These are phyloP conservation scores for Penicillium macrosclerotiorum DNA, from an alignment of 495 filamentous ascomycete genomes.

Conservation along the genomic window DNA sequence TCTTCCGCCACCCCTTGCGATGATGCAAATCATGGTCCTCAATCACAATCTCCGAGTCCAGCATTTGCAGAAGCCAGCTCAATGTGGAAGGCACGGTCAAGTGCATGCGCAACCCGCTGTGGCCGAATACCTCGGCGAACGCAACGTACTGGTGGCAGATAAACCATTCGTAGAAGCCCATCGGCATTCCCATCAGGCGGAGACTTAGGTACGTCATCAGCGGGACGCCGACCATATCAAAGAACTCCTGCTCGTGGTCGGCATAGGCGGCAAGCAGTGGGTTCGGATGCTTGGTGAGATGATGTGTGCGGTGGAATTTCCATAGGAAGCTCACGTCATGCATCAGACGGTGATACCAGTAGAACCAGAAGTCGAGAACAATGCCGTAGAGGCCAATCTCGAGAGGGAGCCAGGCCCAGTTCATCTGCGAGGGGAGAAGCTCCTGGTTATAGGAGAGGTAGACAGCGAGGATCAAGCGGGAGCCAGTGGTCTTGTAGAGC, in stretches of 20 bases:
- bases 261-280: slow-evolving; percentile 41
- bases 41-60: slow-evolving; percentile 39
- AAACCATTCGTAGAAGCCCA: slow-evolving; percentile 48
- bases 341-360: slow-evolving; percentile 45
- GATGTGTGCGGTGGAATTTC: slow-evolving; percentile 45
- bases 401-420: slow-evolving; percentile 43
- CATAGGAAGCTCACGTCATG: slow-evolving; percentile 40
- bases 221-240: slow-evolving; percentile 42
- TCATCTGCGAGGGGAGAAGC: slow-evolving; percentile 37
- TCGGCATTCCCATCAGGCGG: slow-evolving; percentile 30
- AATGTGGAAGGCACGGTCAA: slow-evolving; percentile 33
- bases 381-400: slow-evolving; percentile 41
- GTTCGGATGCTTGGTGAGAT: slow-evolving; percentile 45
- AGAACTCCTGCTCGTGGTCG: slow-evolving; percentile 44
- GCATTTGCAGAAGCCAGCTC: slow-evolving; percentile 34
- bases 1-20: slow-evolving; percentile 44
- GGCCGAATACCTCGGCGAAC: slow-evolving; percentile 40
- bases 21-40: slow-evolving; percentile 47
- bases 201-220: slow-evolving; percentile 36
- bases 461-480: slow-evolving; percentile 26
- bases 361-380: slow-evolving; percentile 47
- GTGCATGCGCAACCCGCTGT: slow-evolving; percentile 38
- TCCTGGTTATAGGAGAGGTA: slow-evolving; percentile 26
- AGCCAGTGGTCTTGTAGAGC: slow-evolving; percentile 33
- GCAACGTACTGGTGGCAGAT: slow-evolving; percentile 42